These are phyloP conservation scores for Pseudocercospora macadamiae DNA, from an alignment of 2,329 filamentous ascomycete genomes.

Conservation along the genomic window DNA sequence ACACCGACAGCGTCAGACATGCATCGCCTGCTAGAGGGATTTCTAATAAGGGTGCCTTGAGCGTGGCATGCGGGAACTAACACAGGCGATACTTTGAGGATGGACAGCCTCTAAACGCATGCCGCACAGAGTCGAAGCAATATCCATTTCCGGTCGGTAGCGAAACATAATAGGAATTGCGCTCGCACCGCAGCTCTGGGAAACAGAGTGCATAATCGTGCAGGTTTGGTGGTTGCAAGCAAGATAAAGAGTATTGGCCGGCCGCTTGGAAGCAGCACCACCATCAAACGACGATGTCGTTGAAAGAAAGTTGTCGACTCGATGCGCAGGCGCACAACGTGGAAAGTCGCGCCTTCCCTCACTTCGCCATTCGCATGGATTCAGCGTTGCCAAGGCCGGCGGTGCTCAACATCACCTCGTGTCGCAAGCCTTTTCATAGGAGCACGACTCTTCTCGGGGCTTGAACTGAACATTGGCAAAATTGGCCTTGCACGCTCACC, in stretches of 20 bases:
- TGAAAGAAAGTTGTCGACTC: constrained; percentile 2
- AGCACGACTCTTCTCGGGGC: neutral
- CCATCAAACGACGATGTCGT: constrained; percentile 5
- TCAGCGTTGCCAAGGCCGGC: neutral
- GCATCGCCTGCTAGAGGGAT: constrained; percentile 1
- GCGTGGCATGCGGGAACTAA: constrained; percentile 1
- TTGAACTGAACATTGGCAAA: neutral
- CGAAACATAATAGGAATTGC: neutral
- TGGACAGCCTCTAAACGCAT: constrained; percentile 5
- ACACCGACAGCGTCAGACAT: neutral
- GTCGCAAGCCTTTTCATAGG: neutral
- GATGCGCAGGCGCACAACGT: neutral
- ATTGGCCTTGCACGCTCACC: neutral
- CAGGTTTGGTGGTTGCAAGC: constrained; percentile 9
- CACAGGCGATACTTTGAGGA: neutral
- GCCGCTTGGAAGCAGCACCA: neutral
- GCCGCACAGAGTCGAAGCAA: neutral
- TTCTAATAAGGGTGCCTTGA: constrained; percentile 1
- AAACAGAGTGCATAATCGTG: constrained; percentile 22
- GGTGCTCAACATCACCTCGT: neutral
- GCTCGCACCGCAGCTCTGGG: constrained; percentile 13
- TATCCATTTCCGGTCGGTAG: constrained; percentile 4
- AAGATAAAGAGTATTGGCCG: neutral
- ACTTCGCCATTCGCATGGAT: neutral
- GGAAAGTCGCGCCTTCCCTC: neutral